Base-by-base conservation (phyloP, 768 basidiomycete species). In the Leccinum subgranulosum region DNA sequence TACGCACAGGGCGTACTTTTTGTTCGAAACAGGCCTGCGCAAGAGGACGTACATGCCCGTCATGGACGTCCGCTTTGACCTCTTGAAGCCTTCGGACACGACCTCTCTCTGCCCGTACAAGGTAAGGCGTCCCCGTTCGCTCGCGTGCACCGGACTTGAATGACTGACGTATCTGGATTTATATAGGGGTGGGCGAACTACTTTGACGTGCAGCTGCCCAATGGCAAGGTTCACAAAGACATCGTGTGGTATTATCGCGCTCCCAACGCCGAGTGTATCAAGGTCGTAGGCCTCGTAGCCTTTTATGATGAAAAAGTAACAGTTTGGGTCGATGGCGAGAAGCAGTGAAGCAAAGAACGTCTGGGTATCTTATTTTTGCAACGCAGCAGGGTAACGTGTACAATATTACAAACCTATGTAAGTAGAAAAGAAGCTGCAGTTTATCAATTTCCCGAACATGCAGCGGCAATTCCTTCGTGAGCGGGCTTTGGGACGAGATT, bases 281-380 rank as follows among this genome's bases (percentile, higher is more conserved):
- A 69, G 21, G 78, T 87, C 48, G 73, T 69, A 51, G 84, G 84
- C 17, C 77, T 77, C 56, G 69, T 83, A 7, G 80, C 84, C 0
- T 87, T 86, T 66, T 84, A 84, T 59, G 84, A 88, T 53, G 85
- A 88, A 62, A 85, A 83, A 59, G 80, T 87, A 27, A 84, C 86
- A 53, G 79, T 87, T 12, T 88, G 77, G 73, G 66, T 88, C 15
- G 84, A 88, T 61, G 85, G 79, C 17, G 76, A 76, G 55, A 82
- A 82, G 65, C 61, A 65, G 15, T 77, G 72, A 68, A 46, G 53
- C 59, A 56, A 64, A 15, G 73, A 68, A 31, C 11, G 29, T 9
- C 19, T 11, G 56, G 11, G 23, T 11, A 49, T 52, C 41, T 9
- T 56, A 21, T 45, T 29, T 17, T 51, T 56, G 45, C 9, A 47